phyloP scores from a whole-genome alignment of 495 filamentous ascomycete genomes.

The Tuber calosporum region DNA sequence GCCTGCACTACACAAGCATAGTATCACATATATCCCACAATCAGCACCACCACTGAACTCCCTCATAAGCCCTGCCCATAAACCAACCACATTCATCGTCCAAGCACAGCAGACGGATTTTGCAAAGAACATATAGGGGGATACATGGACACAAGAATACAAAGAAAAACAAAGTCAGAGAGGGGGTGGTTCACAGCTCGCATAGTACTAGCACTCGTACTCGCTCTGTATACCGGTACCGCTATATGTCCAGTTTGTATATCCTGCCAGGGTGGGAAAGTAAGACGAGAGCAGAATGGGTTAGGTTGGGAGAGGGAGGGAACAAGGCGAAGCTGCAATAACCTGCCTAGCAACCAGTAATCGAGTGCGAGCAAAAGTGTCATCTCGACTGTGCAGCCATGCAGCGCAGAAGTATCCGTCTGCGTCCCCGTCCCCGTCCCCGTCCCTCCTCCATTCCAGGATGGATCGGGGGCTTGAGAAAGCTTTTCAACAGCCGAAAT shows the following conservation, averaged over 20 bases:
- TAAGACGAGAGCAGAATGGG: neutral
- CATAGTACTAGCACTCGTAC: neutral
- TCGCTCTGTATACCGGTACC: neutral
- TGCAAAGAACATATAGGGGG: neutral
- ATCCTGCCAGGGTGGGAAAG: neutral
- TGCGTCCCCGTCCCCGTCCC: no score
- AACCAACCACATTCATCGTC: neutral
- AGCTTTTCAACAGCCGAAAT: neutral
- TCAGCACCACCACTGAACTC: neutral
- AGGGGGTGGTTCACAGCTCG: neutral
- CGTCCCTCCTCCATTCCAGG: conserved; percentile 1
- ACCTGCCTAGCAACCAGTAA: neutral
- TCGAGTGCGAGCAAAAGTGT: no score
- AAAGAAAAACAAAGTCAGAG: neutral
- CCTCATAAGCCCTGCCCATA: no score
- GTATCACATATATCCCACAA: neutral
- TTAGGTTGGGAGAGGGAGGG: neutral
- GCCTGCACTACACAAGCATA: neutral
- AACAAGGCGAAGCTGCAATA: neutral
- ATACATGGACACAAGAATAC: neutral
- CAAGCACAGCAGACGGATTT: neutral
- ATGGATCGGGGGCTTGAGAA: neutral
- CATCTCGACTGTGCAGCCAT: conserved; percentile 2
- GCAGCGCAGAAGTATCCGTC: neutral
- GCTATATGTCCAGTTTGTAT: neutral